Evolutionary conservation across 2,329 filamentous ascomycete species (phyloP).

Genomic region (Phialocephala sp.): DNA sequence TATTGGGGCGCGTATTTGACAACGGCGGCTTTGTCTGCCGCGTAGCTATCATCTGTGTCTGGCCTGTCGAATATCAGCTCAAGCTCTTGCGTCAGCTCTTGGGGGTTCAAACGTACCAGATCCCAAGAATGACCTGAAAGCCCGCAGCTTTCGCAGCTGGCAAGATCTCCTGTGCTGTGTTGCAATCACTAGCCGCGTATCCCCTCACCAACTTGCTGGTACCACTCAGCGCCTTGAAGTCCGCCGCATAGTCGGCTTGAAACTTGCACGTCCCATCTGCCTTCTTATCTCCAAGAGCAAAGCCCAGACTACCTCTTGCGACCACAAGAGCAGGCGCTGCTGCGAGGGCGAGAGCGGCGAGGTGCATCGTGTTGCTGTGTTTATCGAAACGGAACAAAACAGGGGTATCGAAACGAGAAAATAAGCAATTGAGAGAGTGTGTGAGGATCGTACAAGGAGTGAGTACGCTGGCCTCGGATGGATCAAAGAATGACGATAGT

Average conservation of each 20-base stretch:
- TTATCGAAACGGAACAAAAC: not conserved
- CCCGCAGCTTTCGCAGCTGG: conserved; percentile 68
- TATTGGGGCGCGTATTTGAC: conserved; percentile 54
- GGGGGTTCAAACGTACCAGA: conserved; percentile 58
- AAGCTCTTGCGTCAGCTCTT: conserved; percentile 4
- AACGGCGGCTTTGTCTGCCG: conserved; percentile 64
- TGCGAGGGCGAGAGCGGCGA: conserved; percentile 31
- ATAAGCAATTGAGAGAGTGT: conserved; percentile 13
- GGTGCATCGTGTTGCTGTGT: conserved; percentile 20
- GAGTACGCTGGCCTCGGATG: conserved; percentile 25
- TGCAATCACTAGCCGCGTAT: conserved; percentile 71
- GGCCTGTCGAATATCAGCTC: conserved; percentile 51
- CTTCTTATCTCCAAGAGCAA: conserved; percentile 70
- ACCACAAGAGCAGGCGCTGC: conserved; percentile 54
- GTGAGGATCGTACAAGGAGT: conserved; percentile 28
- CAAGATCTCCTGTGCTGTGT: conserved; percentile 65
- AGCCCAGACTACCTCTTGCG: conserved; percentile 63
- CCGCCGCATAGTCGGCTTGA: conserved; percentile 64
- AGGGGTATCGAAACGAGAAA: conserved; percentile 21
- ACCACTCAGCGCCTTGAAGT: conserved; percentile 65
- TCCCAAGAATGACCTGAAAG: conserved; percentile 72
- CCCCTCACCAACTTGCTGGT: conserved; percentile 64
- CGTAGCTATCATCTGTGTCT: conserved; percentile 66
- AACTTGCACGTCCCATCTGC: conserved; percentile 66
- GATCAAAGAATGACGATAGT: conserved; percentile 15